These are phyloP conservation scores for Fragaria vesca DNA, from an alignment of 306 rosid genomes.

Conservation along the genomic window DNA sequence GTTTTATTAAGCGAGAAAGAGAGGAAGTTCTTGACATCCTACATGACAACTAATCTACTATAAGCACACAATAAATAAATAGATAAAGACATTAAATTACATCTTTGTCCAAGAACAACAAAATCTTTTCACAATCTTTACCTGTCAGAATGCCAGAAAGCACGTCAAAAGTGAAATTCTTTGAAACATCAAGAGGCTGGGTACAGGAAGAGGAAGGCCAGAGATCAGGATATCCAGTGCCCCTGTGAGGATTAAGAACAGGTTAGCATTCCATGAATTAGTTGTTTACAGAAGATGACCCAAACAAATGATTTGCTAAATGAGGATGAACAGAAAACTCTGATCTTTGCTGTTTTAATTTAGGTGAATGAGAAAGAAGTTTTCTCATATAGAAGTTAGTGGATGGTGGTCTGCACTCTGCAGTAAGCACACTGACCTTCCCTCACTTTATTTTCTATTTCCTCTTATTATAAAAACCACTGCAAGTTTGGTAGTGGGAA, in stretches of 20 bases:
- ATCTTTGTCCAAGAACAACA: neutral
- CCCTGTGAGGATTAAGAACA: conserved; percentile 54
- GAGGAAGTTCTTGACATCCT: neutral
- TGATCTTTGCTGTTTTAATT: neutral
- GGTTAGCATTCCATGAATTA: neutral
- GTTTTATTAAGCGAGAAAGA: neutral
- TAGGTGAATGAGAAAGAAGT: conserved; percentile 6
- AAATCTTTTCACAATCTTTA: conserved; percentile 34
- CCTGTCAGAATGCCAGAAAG: conserved; percentile 88
- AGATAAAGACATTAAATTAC: neutral
- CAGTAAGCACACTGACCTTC: neutral
- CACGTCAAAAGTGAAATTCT: conserved; percentile 73
- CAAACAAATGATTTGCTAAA: neutral
- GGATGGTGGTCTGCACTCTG: neutral
- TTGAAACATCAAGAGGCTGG: conserved; percentile 92
- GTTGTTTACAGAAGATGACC: neutral
- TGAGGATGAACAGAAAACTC: neutral
- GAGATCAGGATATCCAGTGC: conserved; percentile 88
- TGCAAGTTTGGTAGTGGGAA: neutral
- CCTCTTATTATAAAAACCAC: neutral
- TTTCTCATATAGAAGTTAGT: neutral
- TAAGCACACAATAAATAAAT: neutral
- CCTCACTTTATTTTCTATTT: neutral
- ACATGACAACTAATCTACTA: neutral
- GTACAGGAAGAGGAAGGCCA: conserved; percentile 89